Evolutionary conservation across 169 alveolate species (phyloP).

Genomic region (Ichthyophthirius multifiliis): DNA sequence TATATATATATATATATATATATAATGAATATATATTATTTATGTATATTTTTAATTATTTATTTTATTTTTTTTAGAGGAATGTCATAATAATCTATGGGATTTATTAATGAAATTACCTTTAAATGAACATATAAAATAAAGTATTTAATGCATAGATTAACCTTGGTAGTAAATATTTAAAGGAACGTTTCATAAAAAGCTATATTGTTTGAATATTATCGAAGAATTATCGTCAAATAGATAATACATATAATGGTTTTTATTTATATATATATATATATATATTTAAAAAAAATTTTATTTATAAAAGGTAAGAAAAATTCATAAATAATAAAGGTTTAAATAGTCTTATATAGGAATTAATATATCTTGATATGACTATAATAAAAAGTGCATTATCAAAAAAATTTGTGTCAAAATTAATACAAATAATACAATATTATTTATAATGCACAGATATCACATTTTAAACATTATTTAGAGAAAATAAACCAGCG

Average conservation of each 20-base stretch:
- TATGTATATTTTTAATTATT: neutral
- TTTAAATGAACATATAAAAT: neutral
- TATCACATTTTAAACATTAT: too few relatives aligned
- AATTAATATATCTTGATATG: neutral
- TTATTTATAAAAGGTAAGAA: neutral
- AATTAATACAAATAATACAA: neutral
- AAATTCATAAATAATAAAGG: neutral
- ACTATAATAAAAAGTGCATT: neutral
- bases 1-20: neutral
- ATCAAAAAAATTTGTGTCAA: neutral
- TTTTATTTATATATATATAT: neutral
- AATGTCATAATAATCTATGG: neutral
- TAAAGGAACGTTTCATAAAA: constrained; percentile 1
- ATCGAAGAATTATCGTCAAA: neutral
- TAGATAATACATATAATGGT: neutral
- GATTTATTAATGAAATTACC: constrained; percentile 8
- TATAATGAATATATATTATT: neutral
- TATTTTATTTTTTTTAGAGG: neutral
- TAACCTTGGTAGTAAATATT: constrained; percentile 7
- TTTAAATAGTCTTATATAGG: neutral
- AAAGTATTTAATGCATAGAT: neutral
- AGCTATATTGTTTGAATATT: neutral
- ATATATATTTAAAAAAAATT: neutral
- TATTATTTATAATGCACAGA: too few relatives aligned
- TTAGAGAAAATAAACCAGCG: neutral